phyloP scores from a whole-genome alignment of 371 early-diverging fungal genomes.

The Sporodiniella umbellata region DNA sequence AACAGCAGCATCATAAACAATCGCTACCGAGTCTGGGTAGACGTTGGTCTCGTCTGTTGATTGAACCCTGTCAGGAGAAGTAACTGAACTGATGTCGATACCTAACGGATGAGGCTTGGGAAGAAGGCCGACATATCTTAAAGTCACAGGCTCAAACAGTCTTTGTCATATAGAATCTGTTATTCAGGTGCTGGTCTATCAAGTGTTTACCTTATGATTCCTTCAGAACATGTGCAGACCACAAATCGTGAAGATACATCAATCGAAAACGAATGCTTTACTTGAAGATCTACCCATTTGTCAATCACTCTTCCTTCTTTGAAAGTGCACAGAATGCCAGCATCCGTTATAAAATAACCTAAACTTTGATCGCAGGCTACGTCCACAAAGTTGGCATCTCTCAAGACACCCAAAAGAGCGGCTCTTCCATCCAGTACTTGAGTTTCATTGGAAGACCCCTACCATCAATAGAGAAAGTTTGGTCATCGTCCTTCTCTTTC shows the following conservation, averaged over 20 bases:
- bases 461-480: no score
- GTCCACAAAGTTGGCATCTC: slow-evolving; percentile 72
- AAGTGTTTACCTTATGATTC: slow-evolving; percentile 65
- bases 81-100: slow-evolving; percentile 47
- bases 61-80: slow-evolving; percentile 31
- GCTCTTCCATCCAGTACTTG: slow-evolving; percentile 74
- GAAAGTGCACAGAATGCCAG: slow-evolving; percentile 69
- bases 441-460: slow-evolving; percentile 36
- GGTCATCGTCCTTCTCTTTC: not conserved
- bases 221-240: slow-evolving; percentile 74
- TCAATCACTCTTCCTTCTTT: slow-evolving; percentile 64
- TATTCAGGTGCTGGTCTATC: no score
- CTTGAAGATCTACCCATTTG: slow-evolving; percentile 81
- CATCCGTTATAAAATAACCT: slow-evolving; percentile 64
- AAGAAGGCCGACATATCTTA: slow-evolving; percentile 70
- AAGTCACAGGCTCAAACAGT: slow-evolving; percentile 67
- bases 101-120: slow-evolving; percentile 76
- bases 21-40: slow-evolving; percentile 63
- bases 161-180: slow-evolving; percentile 21
- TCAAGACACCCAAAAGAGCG: slow-evolving; percentile 64
- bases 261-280: slow-evolving; percentile 64
- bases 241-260: slow-evolving; percentile 58
- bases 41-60: slow-evolving; percentile 21
- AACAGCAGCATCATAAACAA: slow-evolving; percentile 44
- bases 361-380: slow-evolving; percentile 51